These are phyloP conservation scores for Retiboletus flavoniger DNA, from an alignment of 1,284 basidiomycete species.

Conservation along the genomic window DNA sequence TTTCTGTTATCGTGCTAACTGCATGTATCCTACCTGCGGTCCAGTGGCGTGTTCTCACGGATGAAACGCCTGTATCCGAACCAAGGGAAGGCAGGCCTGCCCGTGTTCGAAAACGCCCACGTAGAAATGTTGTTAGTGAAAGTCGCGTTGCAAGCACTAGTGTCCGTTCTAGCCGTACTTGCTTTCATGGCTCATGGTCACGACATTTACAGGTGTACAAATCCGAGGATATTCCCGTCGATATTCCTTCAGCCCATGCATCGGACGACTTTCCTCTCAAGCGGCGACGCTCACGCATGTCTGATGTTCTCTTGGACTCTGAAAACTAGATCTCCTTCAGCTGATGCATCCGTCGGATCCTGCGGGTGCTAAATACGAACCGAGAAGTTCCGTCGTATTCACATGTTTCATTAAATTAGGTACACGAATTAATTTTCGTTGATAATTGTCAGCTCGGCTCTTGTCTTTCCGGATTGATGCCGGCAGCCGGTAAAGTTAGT, in stretches of 20 bases:
- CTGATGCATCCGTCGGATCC: constrained; percentile 7
- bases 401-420: constrained; percentile 25
- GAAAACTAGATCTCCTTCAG: constrained; percentile 26
- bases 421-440: constrained; percentile 27
- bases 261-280: constrained; percentile 36
- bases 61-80: constrained; percentile 14
- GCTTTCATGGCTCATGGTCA: constrained; percentile 15
- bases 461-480: constrained; percentile 6
- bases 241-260: constrained; percentile 24
- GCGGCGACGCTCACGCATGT: constrained; percentile 41
- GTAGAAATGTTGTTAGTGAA: constrained; percentile 22
- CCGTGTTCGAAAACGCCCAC: constrained; percentile 29
- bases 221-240: constrained; percentile 25
- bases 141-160: constrained; percentile 16
- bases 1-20: constrained; percentile 37
- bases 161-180: constrained; percentile 18
- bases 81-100: constrained; percentile 23
- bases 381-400: constrained; percentile 13
- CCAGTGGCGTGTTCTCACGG: constrained; percentile 27
- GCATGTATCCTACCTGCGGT: constrained; percentile 53
- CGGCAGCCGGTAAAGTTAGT: constrained; percentile 12
- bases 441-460: constrained; percentile 6
- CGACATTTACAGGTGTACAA: constrained; percentile 25
- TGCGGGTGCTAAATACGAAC: constrained; percentile 14
- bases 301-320: constrained; percentile 34